phyloP scores from a whole-genome alignment of 1,284 basidiomycete genomes.

The Fomitopsis pinicola region DNA sequence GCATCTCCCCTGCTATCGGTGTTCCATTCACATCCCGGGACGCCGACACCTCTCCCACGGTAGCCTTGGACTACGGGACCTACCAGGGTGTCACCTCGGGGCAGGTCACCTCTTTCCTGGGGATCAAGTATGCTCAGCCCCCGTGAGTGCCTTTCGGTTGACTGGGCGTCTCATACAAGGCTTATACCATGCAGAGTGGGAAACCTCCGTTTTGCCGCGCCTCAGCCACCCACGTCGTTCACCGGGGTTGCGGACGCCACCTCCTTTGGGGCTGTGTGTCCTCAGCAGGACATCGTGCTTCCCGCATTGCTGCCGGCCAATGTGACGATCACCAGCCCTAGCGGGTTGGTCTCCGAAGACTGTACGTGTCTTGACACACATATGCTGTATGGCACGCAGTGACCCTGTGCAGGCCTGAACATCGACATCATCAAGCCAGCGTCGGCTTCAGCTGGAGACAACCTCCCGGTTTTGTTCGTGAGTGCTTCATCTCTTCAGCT shows the following conservation, averaged over 20 bases:
- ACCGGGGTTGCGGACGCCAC: conserved; percentile 11
- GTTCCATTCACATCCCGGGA: not conserved
- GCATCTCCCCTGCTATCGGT: not conserved
- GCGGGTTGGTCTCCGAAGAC: conserved; percentile 14
- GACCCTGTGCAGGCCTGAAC: conserved; percentile 33
- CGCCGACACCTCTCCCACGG: not conserved
- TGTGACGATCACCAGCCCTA: not conserved
- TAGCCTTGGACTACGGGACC: conserved; percentile 2
- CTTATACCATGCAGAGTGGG: conserved; percentile 30
- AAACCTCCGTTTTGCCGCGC: conserved; percentile 28
- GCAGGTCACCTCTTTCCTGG: conserved; percentile 9
- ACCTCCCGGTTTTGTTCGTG: conserved; percentile 40
- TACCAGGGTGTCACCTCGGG: conserved; percentile 6
- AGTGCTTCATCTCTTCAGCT: conserved; percentile 8
- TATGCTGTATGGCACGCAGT: not conserved
- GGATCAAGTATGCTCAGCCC: conserved; percentile 16
- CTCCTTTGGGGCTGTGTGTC: conserved; percentile 9
- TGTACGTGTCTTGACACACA: conserved; percentile 11
- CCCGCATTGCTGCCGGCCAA: not conserved
- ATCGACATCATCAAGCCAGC: conserved; percentile 38
- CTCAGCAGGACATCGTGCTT: conserved; percentile 8
- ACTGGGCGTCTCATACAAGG: not conserved
- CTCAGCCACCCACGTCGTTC: conserved; percentile 4
- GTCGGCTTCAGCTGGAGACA: conserved; percentile 13
- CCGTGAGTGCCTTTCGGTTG: conserved; percentile 8